Percentiles rank a stretch among this genome's conserved stretches.
Evolutionary conservation across 139 green algal genomes (phyloP).

Genomic region (Tetradesmus lagerheimii): DNA sequence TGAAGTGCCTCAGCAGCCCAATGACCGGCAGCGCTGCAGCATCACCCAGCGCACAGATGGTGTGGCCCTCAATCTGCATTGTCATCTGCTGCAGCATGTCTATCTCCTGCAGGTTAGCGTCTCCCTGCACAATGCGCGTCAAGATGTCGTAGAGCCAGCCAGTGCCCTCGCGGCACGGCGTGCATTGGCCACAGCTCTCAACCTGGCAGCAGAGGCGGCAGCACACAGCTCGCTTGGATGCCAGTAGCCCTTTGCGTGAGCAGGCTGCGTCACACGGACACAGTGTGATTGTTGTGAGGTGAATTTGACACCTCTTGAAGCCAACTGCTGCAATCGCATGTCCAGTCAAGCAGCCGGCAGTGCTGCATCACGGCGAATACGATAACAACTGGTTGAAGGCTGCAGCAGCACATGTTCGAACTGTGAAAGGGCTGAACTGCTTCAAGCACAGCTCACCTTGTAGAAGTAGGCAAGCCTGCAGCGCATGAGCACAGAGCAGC

Average conservation of each 20-base stretch:
- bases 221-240: too few species aligned
- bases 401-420: not conserved
- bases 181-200: slow-evolving; percentile 98
- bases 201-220: not conserved
- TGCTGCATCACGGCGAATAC: too few species aligned
- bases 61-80: slow-evolving; percentile 97
- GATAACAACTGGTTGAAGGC: too few species aligned
- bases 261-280: too few species aligned
- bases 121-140: slow-evolving; percentile 83
- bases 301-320: too few species aligned
- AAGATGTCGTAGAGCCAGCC: slow-evolving; percentile 95
- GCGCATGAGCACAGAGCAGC: not conserved
- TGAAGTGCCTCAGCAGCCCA: slow-evolving; percentile 98
- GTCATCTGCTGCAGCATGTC: slow-evolving; percentile 98
- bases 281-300: too few species aligned
- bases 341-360: too few species aligned
- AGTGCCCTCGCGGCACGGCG: slow-evolving; percentile 97
- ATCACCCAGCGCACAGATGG: slow-evolving; percentile 98
- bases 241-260: too few species aligned
- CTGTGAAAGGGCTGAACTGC: not conserved
- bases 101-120: slow-evolving; percentile 95
- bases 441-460: slow-evolving; percentile 84
- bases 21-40: slow-evolving; percentile 97
- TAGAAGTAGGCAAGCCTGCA: slow-evolving; percentile 97
- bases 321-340: too few species aligned